Evolutionary conservation across 2,329 filamentous ascomycete species (phyloP).

Genomic region (Talaromyces sp.): DNA sequence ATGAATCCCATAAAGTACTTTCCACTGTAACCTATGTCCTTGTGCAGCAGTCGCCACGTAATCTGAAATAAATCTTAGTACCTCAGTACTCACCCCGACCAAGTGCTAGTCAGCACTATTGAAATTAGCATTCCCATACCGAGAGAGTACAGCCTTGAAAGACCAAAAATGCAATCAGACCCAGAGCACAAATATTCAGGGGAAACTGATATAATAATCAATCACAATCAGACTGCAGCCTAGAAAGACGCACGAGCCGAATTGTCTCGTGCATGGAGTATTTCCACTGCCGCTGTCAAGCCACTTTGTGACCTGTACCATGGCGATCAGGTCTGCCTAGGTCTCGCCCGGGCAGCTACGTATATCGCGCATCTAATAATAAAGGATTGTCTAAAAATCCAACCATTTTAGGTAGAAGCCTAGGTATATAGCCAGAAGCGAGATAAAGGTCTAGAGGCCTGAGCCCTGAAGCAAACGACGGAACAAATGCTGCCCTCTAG

Average conservation of each 20-base stretch:
- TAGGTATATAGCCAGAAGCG: not conserved
- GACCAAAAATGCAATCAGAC: not conserved
- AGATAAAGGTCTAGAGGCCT: not conserved
- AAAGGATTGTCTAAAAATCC: not conserved
- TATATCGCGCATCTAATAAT: not conserved
- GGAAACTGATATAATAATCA: not conserved
- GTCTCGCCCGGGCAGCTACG: not conserved
- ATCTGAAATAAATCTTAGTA: not conserved
- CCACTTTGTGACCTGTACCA: constrained; percentile 1
- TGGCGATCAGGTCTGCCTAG: not conserved
- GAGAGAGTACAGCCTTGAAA: not conserved
- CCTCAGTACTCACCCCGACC: not conserved
- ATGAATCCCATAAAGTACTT: not conserved
- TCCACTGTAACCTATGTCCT: not conserved
- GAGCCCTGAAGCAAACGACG: not conserved
- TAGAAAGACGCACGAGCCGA: not conserved
- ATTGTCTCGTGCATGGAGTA: not conserved
- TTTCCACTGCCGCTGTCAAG: not conserved
- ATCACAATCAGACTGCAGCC: not conserved
- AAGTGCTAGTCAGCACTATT: not conserved
- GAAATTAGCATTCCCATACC: not conserved
- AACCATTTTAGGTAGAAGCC: not conserved
- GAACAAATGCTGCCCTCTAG: not conserved
- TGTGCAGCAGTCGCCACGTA: not conserved
- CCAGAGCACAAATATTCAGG: not conserved